A percentile compares a stretch with the other conserved stretches of the same genome.
phyloP scores from a whole-genome alignment of 441 rosid species.

The Francoa sonchifolia region DNA sequence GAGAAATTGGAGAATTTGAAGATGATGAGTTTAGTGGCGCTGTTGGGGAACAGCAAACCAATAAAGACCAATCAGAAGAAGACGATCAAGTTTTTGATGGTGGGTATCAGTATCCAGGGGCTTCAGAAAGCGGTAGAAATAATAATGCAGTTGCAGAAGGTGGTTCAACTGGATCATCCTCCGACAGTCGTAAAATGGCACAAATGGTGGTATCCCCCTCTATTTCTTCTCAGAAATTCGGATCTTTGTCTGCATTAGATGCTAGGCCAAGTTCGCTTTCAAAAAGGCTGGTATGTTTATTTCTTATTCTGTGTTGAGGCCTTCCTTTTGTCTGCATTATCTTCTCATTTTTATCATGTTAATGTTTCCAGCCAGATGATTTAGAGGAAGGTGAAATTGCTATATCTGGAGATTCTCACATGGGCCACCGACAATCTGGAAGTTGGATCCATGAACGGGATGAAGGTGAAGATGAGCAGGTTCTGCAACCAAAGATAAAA shows the following conservation, averaged over 20 bases:
- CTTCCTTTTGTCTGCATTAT: constrained; percentile 8
- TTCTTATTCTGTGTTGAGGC: constrained; percentile 12
- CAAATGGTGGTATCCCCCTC: constrained; percentile 64
- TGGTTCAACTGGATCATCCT: constrained; percentile 89
- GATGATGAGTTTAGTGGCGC: constrained; percentile 77
- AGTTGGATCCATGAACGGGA: constrained; percentile 94
- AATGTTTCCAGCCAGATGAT: constrained; percentile 61
- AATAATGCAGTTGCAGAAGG: constrained; percentile 43
- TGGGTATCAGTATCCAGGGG: constrained; percentile 45
- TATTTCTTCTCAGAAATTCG: constrained; percentile 83
- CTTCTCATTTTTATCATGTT: constrained; percentile 15
- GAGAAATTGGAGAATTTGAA: constrained; percentile 67
- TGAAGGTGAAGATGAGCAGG: constrained; percentile 98
- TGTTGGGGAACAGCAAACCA: constrained; percentile 38
- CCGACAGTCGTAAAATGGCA: constrained; percentile 52
- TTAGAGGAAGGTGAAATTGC: constrained; percentile 98
- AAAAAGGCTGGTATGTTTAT: constrained; percentile 58
- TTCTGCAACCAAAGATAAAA: constrained; percentile 90
- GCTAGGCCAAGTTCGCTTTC: constrained; percentile 78
- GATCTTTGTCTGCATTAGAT: constrained; percentile 92
- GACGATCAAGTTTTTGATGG: constrained; percentile 44
- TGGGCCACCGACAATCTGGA: constrained; percentile 86
- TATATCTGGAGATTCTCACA: constrained; percentile 82
- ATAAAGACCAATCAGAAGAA: constrained; percentile 74
- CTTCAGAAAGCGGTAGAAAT: constrained; percentile 40